Percentiles rank a stretch among this genome's conserved stretches.
Conservation (phyloP, 176 grass and related monocot genomes). For the Oryza nivara region DNA sequence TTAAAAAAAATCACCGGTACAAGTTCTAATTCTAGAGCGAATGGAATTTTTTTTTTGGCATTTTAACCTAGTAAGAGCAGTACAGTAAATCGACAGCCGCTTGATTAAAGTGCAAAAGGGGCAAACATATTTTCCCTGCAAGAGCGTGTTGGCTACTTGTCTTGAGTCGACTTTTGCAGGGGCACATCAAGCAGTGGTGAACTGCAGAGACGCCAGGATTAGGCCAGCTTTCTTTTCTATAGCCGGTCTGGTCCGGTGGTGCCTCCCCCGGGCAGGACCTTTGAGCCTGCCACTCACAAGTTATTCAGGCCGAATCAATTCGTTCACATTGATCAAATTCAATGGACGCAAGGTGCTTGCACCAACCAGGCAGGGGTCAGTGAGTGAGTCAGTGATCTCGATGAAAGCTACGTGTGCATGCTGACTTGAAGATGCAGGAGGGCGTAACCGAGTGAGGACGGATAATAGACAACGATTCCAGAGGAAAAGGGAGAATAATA, state of each 20-base stretch:
- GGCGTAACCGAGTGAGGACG: conserved; percentile 35
- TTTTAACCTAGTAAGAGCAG: background rate
- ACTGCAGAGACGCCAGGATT: background rate
- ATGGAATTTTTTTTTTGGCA: no score
- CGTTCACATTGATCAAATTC: conserved; percentile 36
- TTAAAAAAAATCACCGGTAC: no score
- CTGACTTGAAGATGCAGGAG: background rate
- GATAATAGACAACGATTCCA: background rate
- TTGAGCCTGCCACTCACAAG: background rate
- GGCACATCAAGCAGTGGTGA: background rate
- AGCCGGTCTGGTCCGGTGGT: conserved; percentile 27
- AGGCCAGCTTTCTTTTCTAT: background rate
- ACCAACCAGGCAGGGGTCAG: background rate
- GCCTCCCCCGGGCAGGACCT: conserved; percentile 49
- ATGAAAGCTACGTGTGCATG: conserved; percentile 1
- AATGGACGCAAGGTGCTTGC: conserved; percentile 1
- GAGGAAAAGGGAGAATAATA: background rate
- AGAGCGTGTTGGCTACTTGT: background rate
- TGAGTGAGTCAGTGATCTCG: conserved; percentile 26
- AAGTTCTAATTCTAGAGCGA: no score
- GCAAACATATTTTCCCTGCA: background rate
- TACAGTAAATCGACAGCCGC: background rate
- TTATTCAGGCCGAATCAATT: conserved; percentile 9
- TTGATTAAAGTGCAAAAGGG: background rate
- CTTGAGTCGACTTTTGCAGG: conserved; percentile 5